Percentiles rank a stretch among this genome's conserved stretches.
Evolutionary conservation across 2,329 filamentous ascomycete species (phyloP).

Genomic region (Lachnellula suecica): DNA sequence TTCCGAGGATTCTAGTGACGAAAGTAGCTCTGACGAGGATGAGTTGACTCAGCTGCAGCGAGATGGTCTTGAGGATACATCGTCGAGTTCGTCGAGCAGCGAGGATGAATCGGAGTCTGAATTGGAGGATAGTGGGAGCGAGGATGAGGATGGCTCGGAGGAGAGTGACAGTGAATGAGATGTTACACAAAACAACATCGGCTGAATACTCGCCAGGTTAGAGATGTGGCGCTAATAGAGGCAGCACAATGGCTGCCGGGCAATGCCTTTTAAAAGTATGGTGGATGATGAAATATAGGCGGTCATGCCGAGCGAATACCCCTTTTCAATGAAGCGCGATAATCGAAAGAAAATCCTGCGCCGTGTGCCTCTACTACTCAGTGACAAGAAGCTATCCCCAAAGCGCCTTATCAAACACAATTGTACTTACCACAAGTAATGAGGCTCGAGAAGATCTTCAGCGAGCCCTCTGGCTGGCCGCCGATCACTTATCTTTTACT

Average conservation of each 20-base stretch:
- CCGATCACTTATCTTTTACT: too few species aligned
- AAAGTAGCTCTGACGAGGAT: conserved; percentile 23
- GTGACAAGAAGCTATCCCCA: background rate
- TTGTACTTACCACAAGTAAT: background rate
- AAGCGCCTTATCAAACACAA: background rate
- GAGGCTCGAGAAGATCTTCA: background rate
- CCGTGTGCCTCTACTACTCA: background rate
- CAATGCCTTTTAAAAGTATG: background rate
- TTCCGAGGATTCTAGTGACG: conserved; percentile 21
- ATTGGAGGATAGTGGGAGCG: conserved; percentile 22
- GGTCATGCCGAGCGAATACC: background rate
- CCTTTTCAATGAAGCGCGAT: background rate
- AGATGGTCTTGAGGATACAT: conserved; percentile 13
- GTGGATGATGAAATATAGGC: background rate
- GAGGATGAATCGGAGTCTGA: conserved; percentile 24
- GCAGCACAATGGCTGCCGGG: background rate
- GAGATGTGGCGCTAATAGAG: background rate
- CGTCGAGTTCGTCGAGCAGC: conserved; percentile 28
- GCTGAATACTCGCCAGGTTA: background rate
- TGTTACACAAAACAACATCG: background rate
- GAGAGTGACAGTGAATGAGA: conserved; percentile 22
- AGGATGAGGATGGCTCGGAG: conserved; percentile 18
- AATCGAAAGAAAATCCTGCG: background rate
- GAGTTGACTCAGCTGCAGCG: conserved; percentile 15
- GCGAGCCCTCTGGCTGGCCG: too few species aligned